A percentile compares a stretch with the other conserved stretches of the same genome.
Conservation (phyloP, 2,329 filamentous ascomycete genomes). For the Aspergillus nomiae region DNA sequence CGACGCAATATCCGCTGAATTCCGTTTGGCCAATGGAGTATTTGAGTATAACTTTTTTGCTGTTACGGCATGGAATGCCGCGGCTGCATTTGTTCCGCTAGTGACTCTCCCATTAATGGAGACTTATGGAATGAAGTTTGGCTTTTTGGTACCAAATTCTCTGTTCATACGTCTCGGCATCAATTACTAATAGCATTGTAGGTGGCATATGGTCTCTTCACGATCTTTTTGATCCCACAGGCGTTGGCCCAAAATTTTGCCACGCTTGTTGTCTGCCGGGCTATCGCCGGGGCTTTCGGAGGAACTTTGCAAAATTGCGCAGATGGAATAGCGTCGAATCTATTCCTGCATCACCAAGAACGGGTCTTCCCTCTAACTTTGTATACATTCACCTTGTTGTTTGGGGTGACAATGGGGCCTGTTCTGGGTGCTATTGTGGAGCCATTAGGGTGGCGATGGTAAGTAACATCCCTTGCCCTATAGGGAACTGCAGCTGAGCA, state of each 20-base stretch:
- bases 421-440: constrained; percentile 45
- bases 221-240: constrained; percentile 47
- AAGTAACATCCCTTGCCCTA: not conserved
- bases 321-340: constrained; percentile 11
- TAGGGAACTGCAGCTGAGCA: not conserved
- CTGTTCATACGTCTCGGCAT: not conserved
- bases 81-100: constrained; percentile 21
- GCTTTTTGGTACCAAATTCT: constrained; percentile 11
- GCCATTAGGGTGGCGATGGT: constrained; percentile 27
- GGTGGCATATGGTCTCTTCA: constrained; percentile 43
- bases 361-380: constrained; percentile 31
- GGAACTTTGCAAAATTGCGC: constrained; percentile 13
- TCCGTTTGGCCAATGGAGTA: constrained; percentile 14
- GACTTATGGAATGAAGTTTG: constrained; percentile 20
- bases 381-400: constrained; percentile 45
- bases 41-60: constrained; percentile 25
- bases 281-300: constrained; percentile 42
- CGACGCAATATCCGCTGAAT: constrained; percentile 16
- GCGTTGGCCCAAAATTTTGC: constrained; percentile 49
- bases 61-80: constrained; percentile 23
- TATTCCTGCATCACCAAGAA: constrained; percentile 9
- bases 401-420: constrained; percentile 48
- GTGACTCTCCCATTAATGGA: constrained; percentile 24
- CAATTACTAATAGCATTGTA: not conserved
- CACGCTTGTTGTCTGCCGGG: constrained; percentile 46